Base-by-base conservation (phyloP, 2,329 filamentous ascomycete genomes). In the Talaromyces pinophilus region DNA sequence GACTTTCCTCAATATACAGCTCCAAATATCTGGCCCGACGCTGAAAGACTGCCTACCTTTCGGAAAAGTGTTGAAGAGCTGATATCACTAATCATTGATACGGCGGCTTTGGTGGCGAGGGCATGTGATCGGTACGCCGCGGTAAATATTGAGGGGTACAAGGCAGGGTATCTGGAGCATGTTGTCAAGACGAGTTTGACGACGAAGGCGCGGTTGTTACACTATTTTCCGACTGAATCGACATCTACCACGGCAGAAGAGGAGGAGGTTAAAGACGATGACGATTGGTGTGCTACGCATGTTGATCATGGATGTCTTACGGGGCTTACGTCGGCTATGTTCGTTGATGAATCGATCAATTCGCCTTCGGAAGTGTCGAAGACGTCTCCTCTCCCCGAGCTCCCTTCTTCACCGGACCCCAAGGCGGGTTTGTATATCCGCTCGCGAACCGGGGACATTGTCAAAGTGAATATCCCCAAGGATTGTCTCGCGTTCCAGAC, bases 401-500 rank as follows among this genome's bases (percentile, higher is more conserved):
- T 97, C 0, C 77, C 87, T 0, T 75, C 84, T 0, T 93, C 92
- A 2, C 94, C 95, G 0, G 93, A 98, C 74, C 88, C 93, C 3
- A 86, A 86, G 13, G 91, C 94, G 0, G 95, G 95, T 0, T 82
- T 99, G n/a, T 98, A 97, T 82, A 97, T 98, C 80, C 90, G 91
- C 77, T 94, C 93, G 35, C 89, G 95, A 54, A 87, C 88, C 0
- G 93, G 92, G 1, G 83, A 90, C 67, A 90, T 91, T 1, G 90
- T 93, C n/a, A 95, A 98, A 79, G 92, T 98, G 71, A 88, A 89
- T 75, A 97, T 99, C 70, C 95, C 94, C 1, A 85, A 89, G 50
- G 93, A 96, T 75, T 95, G 92, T 78, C 89, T 99, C 60, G 95
- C 92, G 0, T 99, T 99, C 77, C 94, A 99, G 82, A 99, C 94